Conservation (phyloP, 352 stramenopile species). For the Peronospora belbahrii region DNA sequence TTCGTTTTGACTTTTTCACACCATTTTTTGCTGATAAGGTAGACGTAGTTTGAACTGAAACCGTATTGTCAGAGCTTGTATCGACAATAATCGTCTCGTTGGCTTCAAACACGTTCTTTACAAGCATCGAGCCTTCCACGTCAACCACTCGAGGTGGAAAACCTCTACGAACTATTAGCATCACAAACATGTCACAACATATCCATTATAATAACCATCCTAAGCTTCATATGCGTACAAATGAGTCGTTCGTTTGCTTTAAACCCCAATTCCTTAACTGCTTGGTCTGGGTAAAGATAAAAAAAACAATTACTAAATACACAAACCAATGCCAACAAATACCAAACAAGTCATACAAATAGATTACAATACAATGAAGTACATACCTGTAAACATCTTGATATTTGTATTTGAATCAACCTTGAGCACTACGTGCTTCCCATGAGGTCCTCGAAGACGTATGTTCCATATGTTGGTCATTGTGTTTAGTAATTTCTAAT, state of each 20-base stretch:
- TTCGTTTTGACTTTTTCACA: constrained; percentile 9
- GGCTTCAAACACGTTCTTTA: constrained; percentile 45
- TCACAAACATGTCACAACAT: neutral
- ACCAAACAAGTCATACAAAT: too few species aligned
- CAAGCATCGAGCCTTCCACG: constrained; percentile 24
- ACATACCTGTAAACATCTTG: constrained; percentile 47
- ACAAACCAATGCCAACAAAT: neutral
- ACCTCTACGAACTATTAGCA: constrained; percentile 56
- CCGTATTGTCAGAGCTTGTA: constrained; percentile 3
- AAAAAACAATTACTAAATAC: constrained; percentile 3
- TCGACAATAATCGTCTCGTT: constrained; percentile 72
- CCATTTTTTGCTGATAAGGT: constrained; percentile 6
- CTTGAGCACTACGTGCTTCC: constrained; percentile 46
- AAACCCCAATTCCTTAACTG: constrained; percentile 35
- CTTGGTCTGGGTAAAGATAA: constrained; percentile 29
- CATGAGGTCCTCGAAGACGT: constrained; percentile 49
- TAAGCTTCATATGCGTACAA: constrained; percentile 27
- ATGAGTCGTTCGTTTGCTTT: constrained; percentile 34
- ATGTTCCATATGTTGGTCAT: constrained; percentile 60
- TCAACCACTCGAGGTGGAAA: constrained; percentile 51
- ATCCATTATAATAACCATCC: neutral
- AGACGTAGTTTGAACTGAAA: constrained; percentile 5
- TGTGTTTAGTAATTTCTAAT: too few species aligned
- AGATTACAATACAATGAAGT: too few species aligned
- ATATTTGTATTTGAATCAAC: constrained; percentile 32